Conservation (phyloP, 2,329 filamentous ascomycete species). For the Cordyceps cateniannulata region DNA sequence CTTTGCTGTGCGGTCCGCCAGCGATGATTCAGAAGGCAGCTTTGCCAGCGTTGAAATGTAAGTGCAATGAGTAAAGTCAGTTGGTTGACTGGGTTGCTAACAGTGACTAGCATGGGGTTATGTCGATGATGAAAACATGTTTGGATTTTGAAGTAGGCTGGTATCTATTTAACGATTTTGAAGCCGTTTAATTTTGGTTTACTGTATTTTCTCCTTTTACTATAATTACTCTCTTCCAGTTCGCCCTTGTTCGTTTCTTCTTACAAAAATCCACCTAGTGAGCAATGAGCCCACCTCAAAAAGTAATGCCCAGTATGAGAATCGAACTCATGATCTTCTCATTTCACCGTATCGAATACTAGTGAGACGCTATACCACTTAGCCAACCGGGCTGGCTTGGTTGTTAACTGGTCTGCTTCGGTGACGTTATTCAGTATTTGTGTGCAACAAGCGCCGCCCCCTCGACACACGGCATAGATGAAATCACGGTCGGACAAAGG, state of each 20-base stretch:
- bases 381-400: conserved; percentile 23
- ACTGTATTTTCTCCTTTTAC: neutral
- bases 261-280: too few species aligned
- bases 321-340: conserved; percentile 30
- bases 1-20: conserved; percentile 44
- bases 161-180: too few species aligned
- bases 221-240: neutral
- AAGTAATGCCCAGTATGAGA: conserved; percentile 24
- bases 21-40: conserved; percentile 46
- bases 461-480: neutral
- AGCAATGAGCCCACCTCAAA: neutral
- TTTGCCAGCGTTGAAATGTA: conserved; percentile 29
- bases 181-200: too few species aligned
- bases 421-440: neutral
- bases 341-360: conserved; percentile 21
- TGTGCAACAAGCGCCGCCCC: too few species aligned
- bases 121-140: conserved; percentile 10
- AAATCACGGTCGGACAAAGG: neutral
- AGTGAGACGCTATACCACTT: conserved; percentile 31
- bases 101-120: conserved; percentile 1
- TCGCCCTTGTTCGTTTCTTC: too few species aligned
- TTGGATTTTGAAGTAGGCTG: conserved; percentile 3
- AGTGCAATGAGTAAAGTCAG: neutral
- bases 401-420: neutral
- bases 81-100: neutral